Conservation (phyloP, 805 yeast species). For the Saccharomycopsis selenospora region DNA sequence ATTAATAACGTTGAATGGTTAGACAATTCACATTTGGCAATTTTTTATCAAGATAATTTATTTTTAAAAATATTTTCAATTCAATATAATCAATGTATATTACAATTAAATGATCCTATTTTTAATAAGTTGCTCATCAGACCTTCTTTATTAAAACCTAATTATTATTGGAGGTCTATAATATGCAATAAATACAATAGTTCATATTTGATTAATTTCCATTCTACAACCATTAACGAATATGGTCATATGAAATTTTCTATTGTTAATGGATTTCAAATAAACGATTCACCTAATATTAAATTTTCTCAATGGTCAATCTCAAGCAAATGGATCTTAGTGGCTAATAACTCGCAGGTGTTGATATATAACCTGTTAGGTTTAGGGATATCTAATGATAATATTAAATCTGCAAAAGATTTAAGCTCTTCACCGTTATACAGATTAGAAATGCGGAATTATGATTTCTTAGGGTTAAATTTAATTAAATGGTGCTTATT, state of each 20-base stretch:
- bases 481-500: constrained; percentile 1
- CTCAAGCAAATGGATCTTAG: background rate
- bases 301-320: background rate
- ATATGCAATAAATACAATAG: background rate
- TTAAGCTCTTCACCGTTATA: constrained; percentile 1
- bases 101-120: background rate
- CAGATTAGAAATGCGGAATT: background rate
- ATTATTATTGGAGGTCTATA: background rate
- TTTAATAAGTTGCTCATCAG: background rate
- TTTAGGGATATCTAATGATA: background rate
- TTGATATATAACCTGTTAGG: background rate
- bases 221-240: no score
- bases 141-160: background rate
- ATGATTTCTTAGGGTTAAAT: constrained; percentile 1
- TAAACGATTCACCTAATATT: background rate
- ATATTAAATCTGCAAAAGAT: background rate
- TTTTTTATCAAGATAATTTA: background rate
- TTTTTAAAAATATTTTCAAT: background rate
- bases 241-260: background rate
- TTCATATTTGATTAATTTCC: background rate
- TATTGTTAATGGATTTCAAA: background rate
- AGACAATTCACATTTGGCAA: background rate
- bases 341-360: background rate
- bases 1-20: background rate
- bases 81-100: background rate